A percentile compares a stretch with the other conserved stretches of the same genome.
These are phyloP conservation scores for Rhazya stricta DNA, from an alignment of 257 asterid genomes.

Conservation along the genomic window DNA sequence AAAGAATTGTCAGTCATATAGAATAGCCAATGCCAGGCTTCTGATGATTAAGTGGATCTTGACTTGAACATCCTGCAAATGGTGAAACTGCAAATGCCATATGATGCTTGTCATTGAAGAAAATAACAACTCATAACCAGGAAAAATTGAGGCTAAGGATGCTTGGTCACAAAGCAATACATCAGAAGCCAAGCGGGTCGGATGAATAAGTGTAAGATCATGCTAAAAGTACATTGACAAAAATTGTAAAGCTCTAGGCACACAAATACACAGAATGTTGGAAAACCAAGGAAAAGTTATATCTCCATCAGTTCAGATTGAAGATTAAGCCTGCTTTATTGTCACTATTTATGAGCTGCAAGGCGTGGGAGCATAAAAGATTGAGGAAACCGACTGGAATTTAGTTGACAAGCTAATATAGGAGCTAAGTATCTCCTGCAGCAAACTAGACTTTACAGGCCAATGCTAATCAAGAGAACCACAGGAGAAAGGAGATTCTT, in stretches of 20 bases:
- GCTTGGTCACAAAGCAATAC: not conserved
- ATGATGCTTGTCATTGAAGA: not conserved
- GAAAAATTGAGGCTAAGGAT: not conserved
- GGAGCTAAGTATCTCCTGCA: not conserved
- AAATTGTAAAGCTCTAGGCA: not conserved
- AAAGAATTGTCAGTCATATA: not conserved
- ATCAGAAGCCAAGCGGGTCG: not conserved
- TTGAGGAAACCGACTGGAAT: not conserved
- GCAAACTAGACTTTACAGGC: not conserved
- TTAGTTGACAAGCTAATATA: not conserved
- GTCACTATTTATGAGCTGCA: not conserved
- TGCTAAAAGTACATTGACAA: not conserved
- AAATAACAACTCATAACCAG: not conserved
- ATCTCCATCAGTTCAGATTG: not conserved
- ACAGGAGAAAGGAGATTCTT: not conserved
- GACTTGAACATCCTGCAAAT: not conserved
- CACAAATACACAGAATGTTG: not conserved
- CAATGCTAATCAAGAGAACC: no score
- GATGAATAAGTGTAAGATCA: not conserved
- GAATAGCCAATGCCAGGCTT: not conserved
- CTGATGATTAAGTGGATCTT: not conserved
- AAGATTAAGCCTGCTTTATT: not conserved
- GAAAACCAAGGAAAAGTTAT: not conserved
- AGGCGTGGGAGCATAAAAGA: not conserved
- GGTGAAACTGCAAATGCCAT: constrained; percentile 1